Conservation (phyloP, 2,329 filamentous ascomycete genomes). For the Talaromyces sp. region DNA sequence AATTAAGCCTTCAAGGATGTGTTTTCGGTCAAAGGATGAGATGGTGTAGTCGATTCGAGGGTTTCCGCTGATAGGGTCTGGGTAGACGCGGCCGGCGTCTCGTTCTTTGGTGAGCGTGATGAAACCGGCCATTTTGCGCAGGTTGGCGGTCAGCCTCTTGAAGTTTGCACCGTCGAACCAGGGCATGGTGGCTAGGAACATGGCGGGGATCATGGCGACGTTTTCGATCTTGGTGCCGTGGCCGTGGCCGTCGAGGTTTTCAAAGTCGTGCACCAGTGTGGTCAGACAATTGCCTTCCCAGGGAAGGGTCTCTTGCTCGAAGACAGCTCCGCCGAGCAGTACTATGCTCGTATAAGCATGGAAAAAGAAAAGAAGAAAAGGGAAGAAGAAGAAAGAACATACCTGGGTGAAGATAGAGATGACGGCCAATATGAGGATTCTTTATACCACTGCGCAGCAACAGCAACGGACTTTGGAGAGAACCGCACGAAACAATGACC, state of each 20-base stretch:
- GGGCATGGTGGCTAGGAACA: slow-evolving; percentile 56
- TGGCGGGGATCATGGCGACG: slow-evolving; percentile 66
- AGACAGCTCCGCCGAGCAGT: slow-evolving; percentile 50
- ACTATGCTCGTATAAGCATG: slow-evolving; percentile 14
- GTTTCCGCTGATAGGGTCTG: slow-evolving; percentile 61
- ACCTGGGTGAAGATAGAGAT: slow-evolving; percentile 77
- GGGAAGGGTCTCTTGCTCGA: slow-evolving; percentile 62
- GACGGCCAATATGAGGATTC: slow-evolving; percentile 74
- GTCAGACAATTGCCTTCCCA: slow-evolving; percentile 80
- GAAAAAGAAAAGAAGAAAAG: not conserved
- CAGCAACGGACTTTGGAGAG: slow-evolving; percentile 69
- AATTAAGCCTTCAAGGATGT: slow-evolving; percentile 66
- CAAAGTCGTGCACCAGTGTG: slow-evolving; percentile 67
- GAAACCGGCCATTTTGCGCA: slow-evolving; percentile 64
- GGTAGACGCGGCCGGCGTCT: slow-evolving; percentile 67
- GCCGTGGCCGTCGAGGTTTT: slow-evolving; percentile 72
- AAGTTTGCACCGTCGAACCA: slow-evolving; percentile 65
- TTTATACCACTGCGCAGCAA: slow-evolving; percentile 71
- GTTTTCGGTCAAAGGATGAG: slow-evolving; percentile 64
- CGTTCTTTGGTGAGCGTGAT: slow-evolving; percentile 71
- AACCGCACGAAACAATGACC: slow-evolving; percentile 72
- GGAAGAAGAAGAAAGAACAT: slow-evolving; percentile 30
- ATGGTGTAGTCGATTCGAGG: slow-evolving; percentile 64
- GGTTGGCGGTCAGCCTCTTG: slow-evolving; percentile 64
- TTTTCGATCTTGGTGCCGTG: slow-evolving; percentile 80